Evolutionary conservation across 257 asterid genomes (phyloP).

Genomic region (Nicotiana benthamiana): DNA sequence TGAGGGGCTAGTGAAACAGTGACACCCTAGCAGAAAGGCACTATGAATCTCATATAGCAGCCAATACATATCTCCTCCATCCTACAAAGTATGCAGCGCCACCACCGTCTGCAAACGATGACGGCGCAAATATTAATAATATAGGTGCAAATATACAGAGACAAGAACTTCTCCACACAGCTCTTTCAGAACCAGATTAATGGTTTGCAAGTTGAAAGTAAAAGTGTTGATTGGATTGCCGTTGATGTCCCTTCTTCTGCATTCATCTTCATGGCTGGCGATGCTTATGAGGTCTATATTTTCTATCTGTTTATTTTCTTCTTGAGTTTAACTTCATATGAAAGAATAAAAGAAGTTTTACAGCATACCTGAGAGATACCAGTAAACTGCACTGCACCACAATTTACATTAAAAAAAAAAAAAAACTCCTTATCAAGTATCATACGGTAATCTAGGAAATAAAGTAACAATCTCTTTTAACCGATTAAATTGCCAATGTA

Average conservation of each 20-base stretch:
- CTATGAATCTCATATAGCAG: constrained; percentile 30
- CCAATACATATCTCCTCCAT: constrained; percentile 43
- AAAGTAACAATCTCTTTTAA: too few species aligned
- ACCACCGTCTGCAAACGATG: not conserved
- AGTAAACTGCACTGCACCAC: too few species aligned
- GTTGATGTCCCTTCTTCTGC: constrained; percentile 43
- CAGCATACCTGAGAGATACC: too few species aligned
- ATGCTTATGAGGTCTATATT: constrained; percentile 31
- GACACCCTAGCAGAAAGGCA: constrained; percentile 25
- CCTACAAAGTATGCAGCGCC: constrained; percentile 37
- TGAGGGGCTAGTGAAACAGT: constrained; percentile 30
- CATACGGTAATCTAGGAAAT: too few species aligned
- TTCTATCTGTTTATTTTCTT: too few species aligned
- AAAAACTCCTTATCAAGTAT: too few species aligned
- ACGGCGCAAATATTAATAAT: not conserved
- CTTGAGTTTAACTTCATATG: too few species aligned
- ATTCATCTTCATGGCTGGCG: constrained; percentile 60
- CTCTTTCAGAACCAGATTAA: constrained; percentile 50
- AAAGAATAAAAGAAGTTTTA: too few species aligned
- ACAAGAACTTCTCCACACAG: constrained; percentile 45
- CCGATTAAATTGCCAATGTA: too few species aligned
- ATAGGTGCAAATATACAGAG: constrained; percentile 45
- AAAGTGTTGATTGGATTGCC: constrained; percentile 44
- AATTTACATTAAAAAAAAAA: too few species aligned
- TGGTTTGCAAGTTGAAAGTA: constrained; percentile 44